phyloP scores from a whole-genome alignment of 306 rosid genomes.

The Corylus americana region DNA sequence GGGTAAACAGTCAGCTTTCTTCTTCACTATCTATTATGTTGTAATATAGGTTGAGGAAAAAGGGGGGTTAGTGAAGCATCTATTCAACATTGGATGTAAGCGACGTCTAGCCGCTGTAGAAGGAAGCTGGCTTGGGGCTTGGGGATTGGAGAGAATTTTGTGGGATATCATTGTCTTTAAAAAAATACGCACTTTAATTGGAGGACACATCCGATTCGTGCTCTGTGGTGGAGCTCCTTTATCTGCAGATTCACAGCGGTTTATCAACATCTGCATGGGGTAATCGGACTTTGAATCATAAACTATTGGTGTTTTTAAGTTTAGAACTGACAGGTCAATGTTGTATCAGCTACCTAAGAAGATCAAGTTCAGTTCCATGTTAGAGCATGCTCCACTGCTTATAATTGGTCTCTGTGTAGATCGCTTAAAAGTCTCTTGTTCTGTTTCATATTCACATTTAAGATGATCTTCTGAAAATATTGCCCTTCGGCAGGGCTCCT shows the following conservation, averaged over 20 bases:
- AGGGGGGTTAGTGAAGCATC: slow-evolving; percentile 63
- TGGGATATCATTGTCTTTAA: slow-evolving; percentile 75
- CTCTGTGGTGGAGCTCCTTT: slow-evolving; percentile 96
- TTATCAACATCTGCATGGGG: slow-evolving; percentile 93
- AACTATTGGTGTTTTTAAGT: neutral
- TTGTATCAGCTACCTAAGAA: neutral
- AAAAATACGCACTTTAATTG: slow-evolving; percentile 59
- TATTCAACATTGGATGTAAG: slow-evolving; percentile 59
- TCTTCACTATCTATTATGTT: slow-evolving; percentile 21
- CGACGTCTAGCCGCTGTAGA: slow-evolving; percentile 70
- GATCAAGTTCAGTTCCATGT: neutral
- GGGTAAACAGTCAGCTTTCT: neutral
- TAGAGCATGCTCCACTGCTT: neutral
- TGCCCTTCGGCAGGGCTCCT: slow-evolving; percentile 63
- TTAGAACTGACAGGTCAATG: neutral
- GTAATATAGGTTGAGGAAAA: slow-evolving; percentile 64
- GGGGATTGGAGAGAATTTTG: slow-evolving; percentile 74
- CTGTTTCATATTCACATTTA: neutral
- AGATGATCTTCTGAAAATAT: slow-evolving; percentile 19
- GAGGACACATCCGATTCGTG: slow-evolving; percentile 73
- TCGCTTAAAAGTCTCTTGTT: neutral
- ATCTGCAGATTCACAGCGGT: slow-evolving; percentile 77
- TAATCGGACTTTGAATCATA: slow-evolving; percentile 29
- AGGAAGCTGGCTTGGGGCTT: slow-evolving; percentile 99
- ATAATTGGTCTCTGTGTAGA: neutral